Conservation (phyloP, 495 filamentous ascomycete species). For the Hypoxylon subgilvum region DNA sequence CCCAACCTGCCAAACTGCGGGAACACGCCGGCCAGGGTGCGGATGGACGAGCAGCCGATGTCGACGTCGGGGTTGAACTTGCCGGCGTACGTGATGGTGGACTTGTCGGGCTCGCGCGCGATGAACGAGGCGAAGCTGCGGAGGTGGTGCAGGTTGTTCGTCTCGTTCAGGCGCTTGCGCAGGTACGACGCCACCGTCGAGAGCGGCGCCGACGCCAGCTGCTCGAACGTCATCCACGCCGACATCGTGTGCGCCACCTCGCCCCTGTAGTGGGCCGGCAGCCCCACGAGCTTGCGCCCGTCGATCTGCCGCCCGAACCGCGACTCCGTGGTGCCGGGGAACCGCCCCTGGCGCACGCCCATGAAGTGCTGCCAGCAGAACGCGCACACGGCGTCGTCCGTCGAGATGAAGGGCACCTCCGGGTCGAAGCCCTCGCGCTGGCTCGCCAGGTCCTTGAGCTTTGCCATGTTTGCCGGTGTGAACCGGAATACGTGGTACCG, state of each 20-base stretch:
- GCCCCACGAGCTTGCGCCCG: slow-evolving; percentile 39
- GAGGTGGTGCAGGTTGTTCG: slow-evolving; percentile 42
- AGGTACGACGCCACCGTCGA: slow-evolving; percentile 36
- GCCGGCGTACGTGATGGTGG: slow-evolving; percentile 46
- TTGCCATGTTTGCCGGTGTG: slow-evolving; percentile 20
- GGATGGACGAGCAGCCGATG: slow-evolving; percentile 40
- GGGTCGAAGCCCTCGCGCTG: slow-evolving; percentile 71
- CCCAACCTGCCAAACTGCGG: slow-evolving; percentile 41
- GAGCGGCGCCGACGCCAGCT: slow-evolving; percentile 25
- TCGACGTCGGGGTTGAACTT: slow-evolving; percentile 42
- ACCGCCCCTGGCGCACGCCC: slow-evolving; percentile 19
- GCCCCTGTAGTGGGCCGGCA: slow-evolving; percentile 51
- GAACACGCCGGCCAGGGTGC: slow-evolving; percentile 26
- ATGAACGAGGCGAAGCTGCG: slow-evolving; percentile 52
- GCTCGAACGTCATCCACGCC: slow-evolving; percentile 35
- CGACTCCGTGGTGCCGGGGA: slow-evolving; percentile 26
- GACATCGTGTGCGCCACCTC: slow-evolving; percentile 41
- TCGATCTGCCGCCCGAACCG: slow-evolving; percentile 51
- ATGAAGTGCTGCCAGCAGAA: slow-evolving; percentile 48
- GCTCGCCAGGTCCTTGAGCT: slow-evolving; percentile 70
- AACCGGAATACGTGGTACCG: slow-evolving; percentile 40
- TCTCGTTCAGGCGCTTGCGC: slow-evolving; percentile 37
- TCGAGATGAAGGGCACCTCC: slow-evolving; percentile 30
- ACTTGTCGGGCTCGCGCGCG: slow-evolving; percentile 44
- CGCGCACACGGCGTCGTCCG: slow-evolving; percentile 37